These are phyloP conservation scores for Cladosporium sp. DNA, from an alignment of 2,329 filamentous ascomycete species.

Conservation along the genomic window DNA sequence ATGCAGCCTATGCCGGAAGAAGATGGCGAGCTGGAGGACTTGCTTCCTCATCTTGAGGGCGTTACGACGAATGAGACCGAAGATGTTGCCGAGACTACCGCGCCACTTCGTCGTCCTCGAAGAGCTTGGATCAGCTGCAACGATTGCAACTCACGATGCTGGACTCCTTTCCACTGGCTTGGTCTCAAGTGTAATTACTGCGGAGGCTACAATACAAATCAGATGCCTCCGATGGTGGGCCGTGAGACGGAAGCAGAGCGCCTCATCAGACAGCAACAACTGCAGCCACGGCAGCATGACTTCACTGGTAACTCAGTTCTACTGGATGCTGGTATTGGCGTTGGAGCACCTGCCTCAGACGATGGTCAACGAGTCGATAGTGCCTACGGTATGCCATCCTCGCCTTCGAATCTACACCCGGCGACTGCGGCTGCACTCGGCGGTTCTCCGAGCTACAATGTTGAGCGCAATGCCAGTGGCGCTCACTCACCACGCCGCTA, in stretches of 20 bases:
- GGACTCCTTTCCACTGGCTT: conserved; percentile 90
- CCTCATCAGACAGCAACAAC: conserved; percentile 33
- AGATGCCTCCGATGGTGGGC: conserved; percentile 47
- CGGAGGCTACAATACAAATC: conserved; percentile 56
- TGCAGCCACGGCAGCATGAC: conserved; percentile 37
- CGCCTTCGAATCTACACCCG: conserved; percentile 24
- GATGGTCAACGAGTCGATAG: conserved; percentile 27
- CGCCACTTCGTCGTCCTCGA: conserved; percentile 31
- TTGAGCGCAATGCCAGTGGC: conserved; percentile 26
- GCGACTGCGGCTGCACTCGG: conserved; percentile 21
- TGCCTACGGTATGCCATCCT: conserved; percentile 27
- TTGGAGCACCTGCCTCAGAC: conserved; percentile 22
- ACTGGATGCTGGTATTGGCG: conserved; percentile 37
- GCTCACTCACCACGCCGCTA: conserved; percentile 36
- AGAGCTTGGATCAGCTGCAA: conserved; percentile 86
- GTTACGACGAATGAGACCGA: conserved; percentile 15
- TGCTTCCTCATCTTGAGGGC: conserved; percentile 29
- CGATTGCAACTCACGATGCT: conserved; percentile 86
- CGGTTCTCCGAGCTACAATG: conserved; percentile 26
- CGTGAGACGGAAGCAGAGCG: conserved; percentile 39
- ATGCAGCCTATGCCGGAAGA: conserved; percentile 82
- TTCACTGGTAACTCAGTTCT: conserved; percentile 40
- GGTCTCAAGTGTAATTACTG: conserved; percentile 79
- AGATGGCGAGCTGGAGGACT: conserved; percentile 36
- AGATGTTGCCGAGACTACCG: conserved; percentile 7